Evolutionary conservation across 306 rosid species (phyloP).

Genomic region (Boehmeria nivea): DNA sequence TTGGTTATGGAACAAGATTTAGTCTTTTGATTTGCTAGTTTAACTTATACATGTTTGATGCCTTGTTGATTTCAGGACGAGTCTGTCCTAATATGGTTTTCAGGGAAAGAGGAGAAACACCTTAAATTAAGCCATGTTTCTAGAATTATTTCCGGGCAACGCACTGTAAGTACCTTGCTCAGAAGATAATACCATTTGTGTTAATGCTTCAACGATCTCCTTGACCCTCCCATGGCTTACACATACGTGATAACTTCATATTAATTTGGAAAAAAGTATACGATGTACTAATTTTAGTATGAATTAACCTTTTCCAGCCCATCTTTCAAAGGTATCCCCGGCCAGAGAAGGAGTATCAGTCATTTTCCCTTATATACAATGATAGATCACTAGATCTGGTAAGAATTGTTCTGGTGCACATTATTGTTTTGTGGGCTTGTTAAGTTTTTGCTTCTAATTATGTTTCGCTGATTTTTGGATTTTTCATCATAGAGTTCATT

Average conservation of each 20-base stretch:
- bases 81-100: slow-evolving; percentile 92
- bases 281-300: slow-evolving; percentile 38
- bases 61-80: slow-evolving; percentile 72
- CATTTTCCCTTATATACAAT: slow-evolving; percentile 93
- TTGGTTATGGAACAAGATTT: slow-evolving; percentile 19
- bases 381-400: slow-evolving; percentile 96
- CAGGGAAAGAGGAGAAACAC: slow-evolving; percentile 95
- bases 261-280: slow-evolving; percentile 6
- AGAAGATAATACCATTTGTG: slow-evolving; percentile 16
- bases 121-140: slow-evolving; percentile 89
- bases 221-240: neutral
- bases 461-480: neutral
- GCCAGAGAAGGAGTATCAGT: slow-evolving; percentile 98
- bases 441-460: neutral
- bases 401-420: slow-evolving; percentile 22
- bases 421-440: neutral
- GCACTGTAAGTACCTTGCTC: slow-evolving; percentile 64
- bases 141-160: slow-evolving; percentile 95
- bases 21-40: neutral
- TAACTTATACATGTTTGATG: slow-evolving; percentile 18
- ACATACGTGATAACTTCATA: slow-evolving; percentile 7
- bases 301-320: slow-evolving; percentile 56
- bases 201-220: slow-evolving; percentile 10
- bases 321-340: slow-evolving; percentile 98
- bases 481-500: slow-evolving; percentile 17